A percentile compares a stretch with the other conserved stretches of the same genome.
These are phyloP conservation scores for Geotrichum klebahnii DNA, from an alignment of 1,139 yeast species.

Conservation along the genomic window DNA sequence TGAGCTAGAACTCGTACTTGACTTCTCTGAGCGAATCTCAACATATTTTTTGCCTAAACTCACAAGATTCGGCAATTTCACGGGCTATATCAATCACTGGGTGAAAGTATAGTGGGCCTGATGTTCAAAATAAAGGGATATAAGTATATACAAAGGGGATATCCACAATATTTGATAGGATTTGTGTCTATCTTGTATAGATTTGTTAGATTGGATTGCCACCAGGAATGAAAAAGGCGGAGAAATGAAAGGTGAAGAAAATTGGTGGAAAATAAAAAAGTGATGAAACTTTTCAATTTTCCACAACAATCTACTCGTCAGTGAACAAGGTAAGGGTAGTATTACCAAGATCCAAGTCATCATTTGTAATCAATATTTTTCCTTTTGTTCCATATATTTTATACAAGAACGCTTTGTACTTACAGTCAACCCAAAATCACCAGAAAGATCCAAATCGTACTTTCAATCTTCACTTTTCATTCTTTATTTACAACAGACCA, in stretches of 20 bases:
- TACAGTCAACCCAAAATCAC: too few species aligned
- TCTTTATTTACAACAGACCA: too few species aligned
- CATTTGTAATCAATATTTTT: not conserved
- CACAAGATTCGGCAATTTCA: slow-evolving; percentile 1
- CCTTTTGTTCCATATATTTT: not conserved
- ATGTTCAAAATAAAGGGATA: slow-evolving; percentile 7
- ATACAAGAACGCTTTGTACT: too few species aligned
- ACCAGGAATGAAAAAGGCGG: not conserved
- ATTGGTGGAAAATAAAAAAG: not conserved
- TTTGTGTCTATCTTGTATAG: not conserved
- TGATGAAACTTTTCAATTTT: slow-evolving; percentile 1
- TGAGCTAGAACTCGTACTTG: slow-evolving; percentile 13
- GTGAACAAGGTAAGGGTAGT: slow-evolving; percentile 6
- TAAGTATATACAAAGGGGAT: slow-evolving; percentile 7
- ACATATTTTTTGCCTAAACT: slow-evolving; percentile 8
- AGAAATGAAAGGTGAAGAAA: slow-evolving; percentile 2
- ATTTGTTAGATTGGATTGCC: not conserved
- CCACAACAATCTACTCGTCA: not conserved
- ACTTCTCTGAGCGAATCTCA: slow-evolving; percentile 17
- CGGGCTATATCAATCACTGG: not conserved
- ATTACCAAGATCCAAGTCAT: not conserved
- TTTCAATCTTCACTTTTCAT: too few species aligned
- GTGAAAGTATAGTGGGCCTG: not conserved
- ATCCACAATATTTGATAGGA: slow-evolving; percentile 3
- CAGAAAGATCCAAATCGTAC: too few species aligned